phyloP scores from a whole-genome alignment of 202 grass and related monocot species.

The Schoenoplectus tabernaemontani region DNA sequence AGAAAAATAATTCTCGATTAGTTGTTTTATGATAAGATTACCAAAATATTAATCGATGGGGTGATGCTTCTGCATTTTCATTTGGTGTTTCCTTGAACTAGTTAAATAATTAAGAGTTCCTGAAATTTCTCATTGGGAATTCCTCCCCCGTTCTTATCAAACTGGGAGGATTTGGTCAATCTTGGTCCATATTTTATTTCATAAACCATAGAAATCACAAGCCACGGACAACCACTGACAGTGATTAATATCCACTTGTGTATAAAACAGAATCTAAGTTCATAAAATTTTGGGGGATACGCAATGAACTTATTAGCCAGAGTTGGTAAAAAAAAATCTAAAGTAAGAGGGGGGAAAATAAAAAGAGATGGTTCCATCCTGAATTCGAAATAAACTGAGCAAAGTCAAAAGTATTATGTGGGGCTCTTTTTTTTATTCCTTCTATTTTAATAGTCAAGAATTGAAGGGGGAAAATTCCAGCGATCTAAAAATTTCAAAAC shows the following conservation, averaged over 20 bases:
- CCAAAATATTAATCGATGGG: background rate
- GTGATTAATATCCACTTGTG: too few species aligned
- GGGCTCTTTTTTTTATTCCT: background rate
- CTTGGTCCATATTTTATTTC: background rate
- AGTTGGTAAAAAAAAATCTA: background rate
- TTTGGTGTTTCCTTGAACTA: background rate
- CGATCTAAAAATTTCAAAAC: background rate
- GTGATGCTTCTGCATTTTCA: too few species aligned
- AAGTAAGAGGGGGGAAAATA: background rate
- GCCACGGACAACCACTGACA: too few species aligned
- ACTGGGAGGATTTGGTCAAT: background rate
- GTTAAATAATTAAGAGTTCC: background rate
- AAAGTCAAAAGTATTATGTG: too few species aligned
- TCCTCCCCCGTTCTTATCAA: background rate
- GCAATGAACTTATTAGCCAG: too few species aligned
- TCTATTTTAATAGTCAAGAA: background rate
- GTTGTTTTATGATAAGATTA: background rate
- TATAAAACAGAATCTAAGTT: too few species aligned
- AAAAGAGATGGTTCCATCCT: background rate
- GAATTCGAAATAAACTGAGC: too few species aligned
- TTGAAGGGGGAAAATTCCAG: too few species aligned
- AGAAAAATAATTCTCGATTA: background rate
- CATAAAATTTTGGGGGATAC: too few species aligned
- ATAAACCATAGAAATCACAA: too few species aligned
- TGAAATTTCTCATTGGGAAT: background rate